A percentile compares a stretch with the other conserved stretches of the same genome.
Conservation (phyloP, 2,329 filamentous ascomycete genomes). For the Coleophoma crateriformis region DNA sequence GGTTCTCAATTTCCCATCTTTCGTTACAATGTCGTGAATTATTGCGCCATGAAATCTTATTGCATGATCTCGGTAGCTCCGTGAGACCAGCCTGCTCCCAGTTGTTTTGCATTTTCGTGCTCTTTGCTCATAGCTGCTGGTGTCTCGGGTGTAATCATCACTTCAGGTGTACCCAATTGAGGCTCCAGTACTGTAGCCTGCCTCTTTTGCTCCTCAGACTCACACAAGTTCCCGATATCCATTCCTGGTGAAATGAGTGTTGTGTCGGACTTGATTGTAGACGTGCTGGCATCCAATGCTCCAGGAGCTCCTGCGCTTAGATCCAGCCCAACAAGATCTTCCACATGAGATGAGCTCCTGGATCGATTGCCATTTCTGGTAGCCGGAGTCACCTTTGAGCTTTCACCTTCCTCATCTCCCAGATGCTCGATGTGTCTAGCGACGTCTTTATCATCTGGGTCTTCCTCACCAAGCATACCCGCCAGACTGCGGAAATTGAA, state of each 20-base stretch:
- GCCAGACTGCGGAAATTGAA: constrained; percentile 89
- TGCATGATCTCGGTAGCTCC: constrained; percentile 14
- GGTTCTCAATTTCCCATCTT: too few species aligned
- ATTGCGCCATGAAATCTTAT: constrained; percentile 2
- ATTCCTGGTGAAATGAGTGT: not conserved
- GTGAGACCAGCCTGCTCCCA: constrained; percentile 16
- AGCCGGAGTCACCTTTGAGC: not conserved
- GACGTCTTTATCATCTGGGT: constrained; percentile 27
- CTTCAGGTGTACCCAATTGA: constrained; percentile 16
- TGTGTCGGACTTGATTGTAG: constrained; percentile 17
- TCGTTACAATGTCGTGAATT: not conserved
- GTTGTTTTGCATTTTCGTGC: constrained; percentile 20
- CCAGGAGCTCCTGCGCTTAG: constrained; percentile 4
- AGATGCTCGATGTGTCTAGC: constrained; percentile 21
- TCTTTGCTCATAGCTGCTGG: constrained; percentile 9
- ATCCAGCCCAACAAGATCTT: not conserved
- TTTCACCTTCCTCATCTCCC: constrained; percentile 6
- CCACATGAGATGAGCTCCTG: not conserved
- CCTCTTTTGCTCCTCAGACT: not conserved
- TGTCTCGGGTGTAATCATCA: constrained; percentile 23
- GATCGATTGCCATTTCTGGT: not conserved
- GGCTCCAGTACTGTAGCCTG: constrained; percentile 9
- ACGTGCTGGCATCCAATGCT: constrained; percentile 18
- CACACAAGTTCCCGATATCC: not conserved
- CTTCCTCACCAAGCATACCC: constrained; percentile 70